phyloP scores from a whole-genome alignment of 2,329 filamentous ascomycete genomes.

The Myotisia sp. region DNA sequence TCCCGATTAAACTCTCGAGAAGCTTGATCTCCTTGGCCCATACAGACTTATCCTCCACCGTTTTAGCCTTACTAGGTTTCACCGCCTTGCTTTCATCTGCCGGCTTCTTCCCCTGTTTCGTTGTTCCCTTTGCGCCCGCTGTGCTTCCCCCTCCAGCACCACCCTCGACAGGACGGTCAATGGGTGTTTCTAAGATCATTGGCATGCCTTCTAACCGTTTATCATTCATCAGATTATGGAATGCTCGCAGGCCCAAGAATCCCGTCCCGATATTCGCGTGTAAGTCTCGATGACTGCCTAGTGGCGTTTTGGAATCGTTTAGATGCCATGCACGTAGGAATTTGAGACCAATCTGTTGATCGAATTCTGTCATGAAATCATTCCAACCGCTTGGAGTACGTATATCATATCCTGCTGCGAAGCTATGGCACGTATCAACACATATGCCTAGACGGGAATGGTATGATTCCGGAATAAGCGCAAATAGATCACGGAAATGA shows the following conservation, averaged over 20 bases:
- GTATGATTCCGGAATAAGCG: conserved; percentile 52
- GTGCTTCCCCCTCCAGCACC: conserved; percentile 8
- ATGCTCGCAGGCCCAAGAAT: conserved; percentile 77
- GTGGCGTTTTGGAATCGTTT: conserved; percentile 89
- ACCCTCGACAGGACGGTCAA: conserved; percentile 48
- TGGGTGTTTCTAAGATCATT: conserved; percentile 93
- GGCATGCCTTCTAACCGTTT: conserved; percentile 61
- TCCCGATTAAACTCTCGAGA: conserved; percentile 72
- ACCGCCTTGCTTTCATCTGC: too few species aligned
- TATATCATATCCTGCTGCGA: conserved; percentile 86
- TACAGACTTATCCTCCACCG: conserved; percentile 61
- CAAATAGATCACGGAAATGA: conserved; percentile 75
- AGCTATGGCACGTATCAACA: conserved; percentile 91
- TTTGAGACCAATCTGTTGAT: conserved; percentile 57
- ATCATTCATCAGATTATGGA: conserved; percentile 83
- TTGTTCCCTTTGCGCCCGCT: too few species aligned
- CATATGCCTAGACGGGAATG: conserved; percentile 82
- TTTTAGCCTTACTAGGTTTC: conserved; percentile 16
- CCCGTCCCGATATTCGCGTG: conserved; percentile 96
- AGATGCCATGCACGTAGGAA: conserved; percentile 80
- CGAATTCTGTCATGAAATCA: conserved; percentile 60
- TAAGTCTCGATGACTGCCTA: conserved; percentile 67
- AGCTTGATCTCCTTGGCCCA: conserved; percentile 95
- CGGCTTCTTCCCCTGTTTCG: conserved; percentile 8
- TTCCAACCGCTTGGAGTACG: conserved; percentile 59